Evolutionary conservation across 2,329 filamentous ascomycete genomes (phyloP).

Genomic region (Sordariomycetes sp.): DNA sequence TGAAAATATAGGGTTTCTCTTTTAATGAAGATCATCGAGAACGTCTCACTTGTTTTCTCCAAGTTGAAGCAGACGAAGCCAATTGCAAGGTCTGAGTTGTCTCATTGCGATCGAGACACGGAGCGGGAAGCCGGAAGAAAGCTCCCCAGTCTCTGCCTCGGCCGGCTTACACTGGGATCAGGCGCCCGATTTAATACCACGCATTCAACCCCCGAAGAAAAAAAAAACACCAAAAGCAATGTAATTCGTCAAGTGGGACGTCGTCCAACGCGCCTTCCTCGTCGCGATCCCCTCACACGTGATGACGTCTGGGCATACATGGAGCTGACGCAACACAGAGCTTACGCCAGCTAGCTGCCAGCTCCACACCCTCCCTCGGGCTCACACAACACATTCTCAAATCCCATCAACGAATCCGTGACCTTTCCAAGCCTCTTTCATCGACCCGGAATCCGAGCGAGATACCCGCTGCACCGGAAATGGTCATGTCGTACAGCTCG

Average conservation of each 20-base stretch:
- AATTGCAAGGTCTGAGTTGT: too few relatives aligned
- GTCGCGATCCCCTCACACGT: not conserved
- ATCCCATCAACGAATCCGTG: not conserved
- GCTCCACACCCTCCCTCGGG: not conserved
- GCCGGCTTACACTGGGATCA: too few relatives aligned
- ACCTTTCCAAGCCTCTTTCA: not conserved
- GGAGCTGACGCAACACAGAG: not conserved
- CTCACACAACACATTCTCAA: not conserved
- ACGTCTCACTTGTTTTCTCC: too few relatives aligned
- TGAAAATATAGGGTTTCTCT: too few relatives aligned
- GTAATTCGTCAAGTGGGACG: not conserved
- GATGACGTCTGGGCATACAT: not conserved
- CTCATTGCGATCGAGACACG: too few relatives aligned
- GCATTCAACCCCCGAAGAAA: too few relatives aligned
- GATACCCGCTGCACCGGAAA: not conserved
- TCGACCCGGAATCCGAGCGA: not conserved
- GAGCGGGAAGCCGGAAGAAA: too few relatives aligned
- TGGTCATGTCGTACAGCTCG: conserved; percentile 9
- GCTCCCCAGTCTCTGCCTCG: too few relatives aligned
- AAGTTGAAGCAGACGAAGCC: too few relatives aligned
- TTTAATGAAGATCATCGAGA: too few relatives aligned
- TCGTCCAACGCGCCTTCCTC: not conserved
- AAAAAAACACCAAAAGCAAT: not conserved
- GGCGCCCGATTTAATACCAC: too few relatives aligned
- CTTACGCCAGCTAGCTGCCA: not conserved